Conservation (phyloP, 2,329 filamentous ascomycete species). For the Alternaria burnsii region DNA sequence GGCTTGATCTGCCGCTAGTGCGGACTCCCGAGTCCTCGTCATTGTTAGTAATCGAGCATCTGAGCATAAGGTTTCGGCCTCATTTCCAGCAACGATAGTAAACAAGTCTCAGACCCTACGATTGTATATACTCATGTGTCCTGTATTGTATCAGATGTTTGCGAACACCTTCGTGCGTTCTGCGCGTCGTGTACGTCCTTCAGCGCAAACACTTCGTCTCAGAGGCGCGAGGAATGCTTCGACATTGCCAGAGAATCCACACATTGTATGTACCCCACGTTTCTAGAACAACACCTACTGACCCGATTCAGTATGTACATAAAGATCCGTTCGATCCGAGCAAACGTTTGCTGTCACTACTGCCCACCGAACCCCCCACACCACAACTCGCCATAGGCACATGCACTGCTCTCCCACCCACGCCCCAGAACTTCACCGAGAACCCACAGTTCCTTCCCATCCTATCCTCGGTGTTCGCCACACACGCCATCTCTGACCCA, state of each 20-base stretch:
- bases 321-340: slow-evolving; percentile 51
- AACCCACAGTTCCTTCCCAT: slow-evolving; percentile 66
- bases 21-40: slow-evolving; percentile 17
- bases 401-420: slow-evolving; percentile 63
- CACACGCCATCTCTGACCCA: slow-evolving; percentile 65
- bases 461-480: slow-evolving; percentile 63
- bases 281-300: neutral
- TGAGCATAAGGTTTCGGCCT: slow-evolving; percentile 5
- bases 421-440: slow-evolving; percentile 63
- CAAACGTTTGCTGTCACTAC: slow-evolving; percentile 63
- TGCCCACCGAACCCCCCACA: slow-evolving; percentile 64
- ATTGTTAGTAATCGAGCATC: slow-evolving; percentile 23
- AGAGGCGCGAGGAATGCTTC: slow-evolving; percentile 41
- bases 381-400: slow-evolving; percentile 64
- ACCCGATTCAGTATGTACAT: slow-evolving; percentile 58
- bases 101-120: neutral
- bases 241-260: slow-evolving; percentile 55
- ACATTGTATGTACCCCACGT: slow-evolving; percentile 45
- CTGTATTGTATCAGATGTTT: slow-evolving; percentile 30
- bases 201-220: slow-evolving; percentile 26
- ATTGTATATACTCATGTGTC: slow-evolving; percentile 16
- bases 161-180: slow-evolving; percentile 30
- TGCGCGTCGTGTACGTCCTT: slow-evolving; percentile 23
- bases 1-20: slow-evolving; percentile 21
- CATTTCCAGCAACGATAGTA: slow-evolving; percentile 1